Evolutionary conservation across 2,329 filamentous ascomycete species (phyloP).

Genomic region (Alternaria longipes): DNA sequence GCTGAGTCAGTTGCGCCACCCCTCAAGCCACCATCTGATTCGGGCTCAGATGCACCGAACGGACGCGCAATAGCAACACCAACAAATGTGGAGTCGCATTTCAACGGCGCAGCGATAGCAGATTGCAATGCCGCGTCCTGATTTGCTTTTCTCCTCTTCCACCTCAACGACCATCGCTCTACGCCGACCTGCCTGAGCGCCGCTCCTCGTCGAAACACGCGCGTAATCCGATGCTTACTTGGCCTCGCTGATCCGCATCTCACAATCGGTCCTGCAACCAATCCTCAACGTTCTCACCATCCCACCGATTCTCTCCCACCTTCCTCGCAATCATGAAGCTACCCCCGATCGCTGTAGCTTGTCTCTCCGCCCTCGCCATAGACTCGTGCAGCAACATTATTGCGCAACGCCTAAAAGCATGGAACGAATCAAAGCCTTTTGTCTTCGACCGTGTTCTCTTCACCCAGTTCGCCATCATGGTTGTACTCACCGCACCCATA

Average conservation of each 20-base stretch:
- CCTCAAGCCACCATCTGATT: slow-evolving; percentile 10
- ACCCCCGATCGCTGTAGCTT: slow-evolving; percentile 45
- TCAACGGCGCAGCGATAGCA: slow-evolving; percentile 10
- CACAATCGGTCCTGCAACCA: slow-evolving; percentile 2
- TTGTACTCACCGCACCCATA: slow-evolving; percentile 75
- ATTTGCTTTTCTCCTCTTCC: not conserved
- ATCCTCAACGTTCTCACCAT: not conserved
- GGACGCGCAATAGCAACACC: slow-evolving; percentile 17
- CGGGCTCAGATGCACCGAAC: slow-evolving; percentile 13
- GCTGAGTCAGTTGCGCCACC: slow-evolving; percentile 8
- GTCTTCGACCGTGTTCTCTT: slow-evolving; percentile 51
- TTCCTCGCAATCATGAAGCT: slow-evolving; percentile 34
- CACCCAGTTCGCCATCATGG: slow-evolving; percentile 64
- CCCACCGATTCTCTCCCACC: not conserved
- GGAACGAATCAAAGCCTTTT: slow-evolving; percentile 46
- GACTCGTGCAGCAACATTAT: slow-evolving; percentile 51
- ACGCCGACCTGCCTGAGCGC: not conserved
- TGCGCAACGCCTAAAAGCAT: slow-evolving; percentile 50
- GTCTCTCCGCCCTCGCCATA: slow-evolving; percentile 47
- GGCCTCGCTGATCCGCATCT: slow-evolving; percentile 10
- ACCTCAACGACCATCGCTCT: not conserved
- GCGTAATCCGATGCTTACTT: slow-evolving; percentile 3
- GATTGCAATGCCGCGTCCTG: slow-evolving; percentile 7
- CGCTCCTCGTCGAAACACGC: not conserved
- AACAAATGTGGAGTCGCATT: slow-evolving; percentile 18